Evolutionary conservation across 2,329 filamentous ascomycete genomes (phyloP).

Genomic region (Aspergillus sp.): DNA sequence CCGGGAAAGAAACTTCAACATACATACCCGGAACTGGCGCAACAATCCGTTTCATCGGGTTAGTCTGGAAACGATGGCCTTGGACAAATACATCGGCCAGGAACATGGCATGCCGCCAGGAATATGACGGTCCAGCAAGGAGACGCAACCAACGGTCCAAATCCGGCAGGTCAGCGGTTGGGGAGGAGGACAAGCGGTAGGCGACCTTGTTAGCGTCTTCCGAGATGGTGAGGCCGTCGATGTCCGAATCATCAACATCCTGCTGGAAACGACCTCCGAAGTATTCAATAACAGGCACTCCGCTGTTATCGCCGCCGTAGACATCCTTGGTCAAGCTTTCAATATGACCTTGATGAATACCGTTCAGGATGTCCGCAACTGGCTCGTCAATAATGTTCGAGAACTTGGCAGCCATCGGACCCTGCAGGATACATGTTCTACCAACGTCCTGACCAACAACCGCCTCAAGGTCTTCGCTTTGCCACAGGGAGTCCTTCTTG

Average conservation of each 20-base stretch:
- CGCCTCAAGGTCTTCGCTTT: slow-evolving; percentile 95
- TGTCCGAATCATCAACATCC: slow-evolving; percentile 68
- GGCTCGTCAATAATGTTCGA: slow-evolving; percentile 89
- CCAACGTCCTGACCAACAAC: slow-evolving; percentile 96
- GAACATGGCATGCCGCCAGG: slow-evolving; percentile 93
- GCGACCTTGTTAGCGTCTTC: slow-evolving; percentile 77
- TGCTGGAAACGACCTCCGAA: slow-evolving; percentile 85
- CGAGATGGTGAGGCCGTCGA: slow-evolving; percentile 82
- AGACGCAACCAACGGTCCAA: slow-evolving; percentile 84
- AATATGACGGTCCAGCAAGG: slow-evolving; percentile 80
- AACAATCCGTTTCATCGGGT: slow-evolving; percentile 90
- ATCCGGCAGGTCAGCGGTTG: slow-evolving; percentile 73
- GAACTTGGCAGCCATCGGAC: slow-evolving; percentile 87
- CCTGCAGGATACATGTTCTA: slow-evolving; percentile 93
- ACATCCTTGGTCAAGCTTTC: slow-evolving; percentile 74
- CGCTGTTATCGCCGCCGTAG: slow-evolving; percentile 71
- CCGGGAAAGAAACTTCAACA: slow-evolving; percentile 81
- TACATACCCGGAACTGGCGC: slow-evolving; percentile 82
- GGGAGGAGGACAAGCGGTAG: slow-evolving; percentile 77
- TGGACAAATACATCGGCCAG: slow-evolving; percentile 92
- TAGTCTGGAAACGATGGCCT: slow-evolving; percentile 94
- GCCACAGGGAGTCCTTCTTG: slow-evolving; percentile 99
- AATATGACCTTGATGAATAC: slow-evolving; percentile 87
- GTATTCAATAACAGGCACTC: slow-evolving; percentile 87
- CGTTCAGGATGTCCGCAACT: slow-evolving; percentile 89